Evolutionary conservation across 495 filamentous ascomycete species (phyloP).

Genomic region (Talaromyces nanjingensis): DNA sequence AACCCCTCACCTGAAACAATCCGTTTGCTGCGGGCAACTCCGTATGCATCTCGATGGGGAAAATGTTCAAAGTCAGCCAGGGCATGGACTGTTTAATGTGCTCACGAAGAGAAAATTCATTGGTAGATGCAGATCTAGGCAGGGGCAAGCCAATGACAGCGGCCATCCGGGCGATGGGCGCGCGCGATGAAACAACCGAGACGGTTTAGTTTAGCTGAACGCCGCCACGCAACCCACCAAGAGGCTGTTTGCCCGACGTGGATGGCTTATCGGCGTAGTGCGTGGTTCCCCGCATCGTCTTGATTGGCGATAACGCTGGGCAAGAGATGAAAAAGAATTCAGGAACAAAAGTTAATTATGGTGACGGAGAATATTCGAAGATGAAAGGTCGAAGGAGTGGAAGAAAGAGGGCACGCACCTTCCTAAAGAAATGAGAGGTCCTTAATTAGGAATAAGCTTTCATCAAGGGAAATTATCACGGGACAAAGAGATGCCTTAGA

Average conservation of each 20-base stretch:
- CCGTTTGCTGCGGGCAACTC: not conserved
- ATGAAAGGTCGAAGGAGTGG: no score
- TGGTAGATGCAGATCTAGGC: not conserved
- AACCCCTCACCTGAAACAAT: not conserved
- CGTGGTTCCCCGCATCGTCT: not conserved
- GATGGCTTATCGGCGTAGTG: not conserved
- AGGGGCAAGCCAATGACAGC: constrained; percentile 2
- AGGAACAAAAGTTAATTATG: not conserved
- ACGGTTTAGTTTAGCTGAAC: not conserved
- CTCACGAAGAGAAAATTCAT: not conserved
- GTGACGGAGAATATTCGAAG: not conserved
- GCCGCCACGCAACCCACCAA: not conserved
- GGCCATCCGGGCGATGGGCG: not conserved
- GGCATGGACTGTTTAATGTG: not conserved
- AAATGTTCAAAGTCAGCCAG: not conserved
- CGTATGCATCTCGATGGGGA: not conserved
- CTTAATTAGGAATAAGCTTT: not conserved
- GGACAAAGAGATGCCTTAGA: no score
- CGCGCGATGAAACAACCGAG: constrained; percentile 2
- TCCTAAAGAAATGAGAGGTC: not conserved
- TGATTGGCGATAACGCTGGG: not conserved
- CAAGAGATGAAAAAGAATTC: not conserved
- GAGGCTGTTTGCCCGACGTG: not conserved
- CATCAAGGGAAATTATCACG: not conserved
- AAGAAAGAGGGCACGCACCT: not conserved